Conservation (phyloP, 306 rosid genomes). For the Boehmeria nivea region DNA sequence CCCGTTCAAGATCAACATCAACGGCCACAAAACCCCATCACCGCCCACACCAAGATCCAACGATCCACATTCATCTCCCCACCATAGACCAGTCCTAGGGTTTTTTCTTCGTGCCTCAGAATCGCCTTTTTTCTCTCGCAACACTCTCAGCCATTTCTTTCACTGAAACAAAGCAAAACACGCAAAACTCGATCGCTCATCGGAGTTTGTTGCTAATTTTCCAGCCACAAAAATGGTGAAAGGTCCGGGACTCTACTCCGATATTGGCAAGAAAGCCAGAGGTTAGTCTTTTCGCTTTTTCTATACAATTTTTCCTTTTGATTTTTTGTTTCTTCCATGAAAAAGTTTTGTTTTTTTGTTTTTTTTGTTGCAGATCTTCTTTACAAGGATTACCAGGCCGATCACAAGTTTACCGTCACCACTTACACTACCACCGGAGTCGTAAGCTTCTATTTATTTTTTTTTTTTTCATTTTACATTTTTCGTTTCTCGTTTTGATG, state of each 20-base stretch:
- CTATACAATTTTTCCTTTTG: too few relatives aligned
- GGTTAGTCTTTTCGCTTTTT: slow-evolving; percentile 31
- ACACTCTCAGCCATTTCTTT: too few relatives aligned
- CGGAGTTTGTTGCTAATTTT: slow-evolving; percentile 11
- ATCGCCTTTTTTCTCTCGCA: slow-evolving; percentile 9
- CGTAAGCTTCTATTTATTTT: slow-evolving; percentile 34
- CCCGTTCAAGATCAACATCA: slow-evolving; percentile 18
- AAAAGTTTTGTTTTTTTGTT: background rate
- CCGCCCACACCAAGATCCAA: slow-evolving; percentile 21
- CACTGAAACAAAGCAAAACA: background rate
- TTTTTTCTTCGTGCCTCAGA: slow-evolving; percentile 8
- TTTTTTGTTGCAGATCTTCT: slow-evolving; percentile 47
- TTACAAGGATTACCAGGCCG: slow-evolving; percentile 85
- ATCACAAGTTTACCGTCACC: slow-evolving; percentile 86
- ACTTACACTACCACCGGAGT: slow-evolving; percentile 66
- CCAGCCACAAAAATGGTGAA: slow-evolving; percentile 58
- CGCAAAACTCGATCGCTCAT: background rate
- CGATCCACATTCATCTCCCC: slow-evolving; percentile 26
- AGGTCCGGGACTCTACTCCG: slow-evolving; percentile 92
- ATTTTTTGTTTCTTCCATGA: background rate
- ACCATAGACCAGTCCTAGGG: slow-evolving; percentile 21
- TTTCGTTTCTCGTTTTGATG: background rate
- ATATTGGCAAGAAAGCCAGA: slow-evolving; percentile 87
- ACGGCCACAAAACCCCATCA: slow-evolving; percentile 25
- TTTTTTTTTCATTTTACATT: background rate